Evolutionary conservation across 2,329 filamentous ascomycete genomes (phyloP), one percentile per base, ranked within the genome.

Genomic region (Claviceps paspali): DNA sequence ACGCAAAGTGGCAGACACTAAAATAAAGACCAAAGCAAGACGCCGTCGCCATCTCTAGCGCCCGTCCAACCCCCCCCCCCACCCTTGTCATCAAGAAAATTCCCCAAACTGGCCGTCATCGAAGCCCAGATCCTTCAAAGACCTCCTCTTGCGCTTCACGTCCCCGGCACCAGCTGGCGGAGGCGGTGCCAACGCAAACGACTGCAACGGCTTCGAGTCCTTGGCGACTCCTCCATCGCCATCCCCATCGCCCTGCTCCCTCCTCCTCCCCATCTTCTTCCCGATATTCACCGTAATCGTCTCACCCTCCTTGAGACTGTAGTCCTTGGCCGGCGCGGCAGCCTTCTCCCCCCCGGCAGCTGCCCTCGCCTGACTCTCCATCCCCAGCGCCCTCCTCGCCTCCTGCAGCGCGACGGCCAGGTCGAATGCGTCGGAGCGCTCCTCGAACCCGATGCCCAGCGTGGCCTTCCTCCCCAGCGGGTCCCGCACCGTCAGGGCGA

Each of bases 71-170:
- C 11, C n/a, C 26, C 11, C 15, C 14, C 5, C 15, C 21, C 12
- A 15, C 18, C 12, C 24, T 28, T 28, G 18, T 12, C 28, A n/a
- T 41, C 43, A 76, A 33, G 70, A 70, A 61, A 92, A 92, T 59
- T 92, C 84, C 15, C 83, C 84, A 69, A 86, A 87, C 52, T 88
- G 80, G 2, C 84, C 85, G 53, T 93, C 82, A 50, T 92, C 84
- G 49, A 91, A 91, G 0, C 83, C 83, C 45, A 88, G 51, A 41
- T 85, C 77, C 51, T 77, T 64, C 5, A 68, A 62, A 10, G 71
- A 68, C 49, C 60, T 62, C 49, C 69, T 65, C 57, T 74, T 69
- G 37, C 71, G 64, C 59, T 72, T 76, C n/a, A 73, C 65, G 41
- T 73, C 71, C 45, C 65, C 64, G 11, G 70, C 71, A 42, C 67